A percentile compares a stretch with the other conserved stretches of the same genome.
Evolutionary conservation across 129 eudicot species (phyloP).

Genomic region (Rutidosis leptorrhynchoides): DNA sequence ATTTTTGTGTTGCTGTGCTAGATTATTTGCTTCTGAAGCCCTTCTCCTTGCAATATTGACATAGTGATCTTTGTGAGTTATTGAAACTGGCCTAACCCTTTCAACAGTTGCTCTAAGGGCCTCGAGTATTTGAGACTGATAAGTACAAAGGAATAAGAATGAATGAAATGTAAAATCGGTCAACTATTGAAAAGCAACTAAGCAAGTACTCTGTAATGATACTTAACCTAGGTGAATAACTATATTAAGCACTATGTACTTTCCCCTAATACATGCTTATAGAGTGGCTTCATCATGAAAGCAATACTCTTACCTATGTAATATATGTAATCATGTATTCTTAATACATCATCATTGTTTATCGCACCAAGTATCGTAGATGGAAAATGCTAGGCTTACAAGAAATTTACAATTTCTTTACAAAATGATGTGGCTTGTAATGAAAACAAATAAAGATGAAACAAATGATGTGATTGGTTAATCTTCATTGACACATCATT

Average conservation of each 20-base stretch:
- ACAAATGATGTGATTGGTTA: too few relatives aligned
- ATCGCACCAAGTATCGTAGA: background rate
- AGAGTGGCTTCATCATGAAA: background rate
- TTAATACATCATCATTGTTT: background rate
- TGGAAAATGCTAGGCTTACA: too few relatives aligned
- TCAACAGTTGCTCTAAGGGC: slow-evolving; percentile 98
- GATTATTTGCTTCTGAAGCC: slow-evolving; percentile 76
- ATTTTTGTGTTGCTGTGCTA: slow-evolving; percentile 31
- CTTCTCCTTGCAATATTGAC: slow-evolving; percentile 94
- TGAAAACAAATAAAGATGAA: too few relatives aligned
- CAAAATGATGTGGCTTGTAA: too few relatives aligned
- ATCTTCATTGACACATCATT: too few relatives aligned
- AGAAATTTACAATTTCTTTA: too few relatives aligned
- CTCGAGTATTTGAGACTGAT: slow-evolving; percentile 88
- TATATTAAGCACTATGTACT: background rate
- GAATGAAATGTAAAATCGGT: background rate
- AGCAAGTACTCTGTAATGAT: background rate
- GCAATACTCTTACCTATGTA: background rate
- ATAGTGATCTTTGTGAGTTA: slow-evolving; percentile 88
- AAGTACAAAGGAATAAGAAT: background rate
- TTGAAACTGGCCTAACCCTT: slow-evolving; percentile 96
- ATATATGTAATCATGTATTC: background rate
- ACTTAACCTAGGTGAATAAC: background rate
- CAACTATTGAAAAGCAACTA: background rate
- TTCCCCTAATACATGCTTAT: background rate